Conservation (phyloP, 2,329 filamentous ascomycete species). For the Fusarium virguliforme region DNA sequence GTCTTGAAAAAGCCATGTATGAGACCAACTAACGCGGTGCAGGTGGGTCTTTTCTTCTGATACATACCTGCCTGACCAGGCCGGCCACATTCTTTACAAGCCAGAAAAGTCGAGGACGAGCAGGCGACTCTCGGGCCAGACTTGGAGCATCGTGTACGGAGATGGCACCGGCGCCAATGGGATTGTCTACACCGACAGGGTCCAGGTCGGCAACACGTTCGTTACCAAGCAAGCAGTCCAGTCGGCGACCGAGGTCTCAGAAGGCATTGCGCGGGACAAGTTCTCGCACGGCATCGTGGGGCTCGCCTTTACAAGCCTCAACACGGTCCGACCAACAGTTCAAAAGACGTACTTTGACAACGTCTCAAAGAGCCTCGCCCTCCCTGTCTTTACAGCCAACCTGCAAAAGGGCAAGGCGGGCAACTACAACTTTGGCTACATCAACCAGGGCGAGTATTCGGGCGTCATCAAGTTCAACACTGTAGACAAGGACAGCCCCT, state of each 20-base stretch:
- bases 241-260: conserved; percentile 72
- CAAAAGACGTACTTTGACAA: conserved; percentile 59
- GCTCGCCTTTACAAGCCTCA: conserved; percentile 53
- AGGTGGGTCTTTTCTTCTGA: conserved; percentile 80
- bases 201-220: conserved; percentile 72
- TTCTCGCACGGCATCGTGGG: conserved; percentile 59
- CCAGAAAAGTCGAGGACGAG: conserved; percentile 62
- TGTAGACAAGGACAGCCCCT: conserved; percentile 68
- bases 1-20: background rate
- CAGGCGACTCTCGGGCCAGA: conserved; percentile 59
- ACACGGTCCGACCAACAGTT: conserved; percentile 54
- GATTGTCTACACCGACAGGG: conserved; percentile 76
- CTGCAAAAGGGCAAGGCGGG: conserved; percentile 54
- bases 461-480: conserved; percentile 70
- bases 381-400: conserved; percentile 59
- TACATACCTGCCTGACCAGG: conserved; percentile 63
- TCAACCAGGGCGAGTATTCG: conserved; percentile 71
- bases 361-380: conserved; percentile 50
- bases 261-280: conserved; percentile 55
- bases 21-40: conserved; percentile 35
- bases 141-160: conserved; percentile 76
- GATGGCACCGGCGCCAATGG: conserved; percentile 76
- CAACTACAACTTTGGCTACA: conserved; percentile 63
- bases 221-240: conserved; percentile 76
- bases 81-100: conserved; percentile 72